Percentiles rank a stretch among this genome's conserved stretches.
phyloP scores from a whole-genome alignment of 805 yeast genomes.

The Deakozyma indianensis region DNA sequence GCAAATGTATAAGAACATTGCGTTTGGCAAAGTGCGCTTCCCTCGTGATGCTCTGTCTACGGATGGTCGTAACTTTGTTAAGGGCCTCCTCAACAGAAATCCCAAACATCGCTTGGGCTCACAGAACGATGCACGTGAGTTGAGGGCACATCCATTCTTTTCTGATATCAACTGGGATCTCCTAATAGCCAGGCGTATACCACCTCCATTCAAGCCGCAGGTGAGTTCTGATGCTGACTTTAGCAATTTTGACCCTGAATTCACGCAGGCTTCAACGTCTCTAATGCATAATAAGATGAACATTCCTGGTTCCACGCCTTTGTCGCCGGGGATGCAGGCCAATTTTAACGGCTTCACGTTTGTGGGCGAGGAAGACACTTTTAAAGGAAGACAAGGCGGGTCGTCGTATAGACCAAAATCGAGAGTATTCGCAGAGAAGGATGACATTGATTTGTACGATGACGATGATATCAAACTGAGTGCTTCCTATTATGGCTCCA shows the following conservation, averaged over 20 bases:
- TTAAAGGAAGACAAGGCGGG: slow-evolving; percentile 17
- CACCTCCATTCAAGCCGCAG: slow-evolving; percentile 96
- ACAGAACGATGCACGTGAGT: slow-evolving; percentile 78
- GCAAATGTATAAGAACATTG: slow-evolving; percentile 98
- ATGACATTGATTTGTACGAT: slow-evolving; percentile 22
- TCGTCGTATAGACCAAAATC: slow-evolving; percentile 2
- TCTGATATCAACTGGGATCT: slow-evolving; percentile 83
- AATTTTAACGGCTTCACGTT: slow-evolving; percentile 94
- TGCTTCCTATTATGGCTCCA: slow-evolving; percentile 18
- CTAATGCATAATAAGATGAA: slow-evolving; percentile 43
- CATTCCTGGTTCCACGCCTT: slow-evolving; percentile 41
- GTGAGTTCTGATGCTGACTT: slow-evolving; percentile 84
- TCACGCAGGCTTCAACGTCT: slow-evolving; percentile 82
- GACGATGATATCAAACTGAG: slow-evolving; percentile 22
- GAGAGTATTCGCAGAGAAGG: slow-evolving; percentile 9
- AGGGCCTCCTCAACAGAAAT: slow-evolving; percentile 86
- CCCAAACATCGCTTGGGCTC: slow-evolving; percentile 94
- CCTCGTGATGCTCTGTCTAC: slow-evolving; percentile 89
- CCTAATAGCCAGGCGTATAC: slow-evolving; percentile 62
- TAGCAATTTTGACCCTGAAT: slow-evolving; percentile 95
- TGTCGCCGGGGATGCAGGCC: slow-evolving; percentile 90
- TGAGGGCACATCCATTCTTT: slow-evolving; percentile 85
- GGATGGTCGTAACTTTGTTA: slow-evolving; percentile 91
- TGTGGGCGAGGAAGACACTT: slow-evolving; percentile 90
- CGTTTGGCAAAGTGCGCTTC: slow-evolving; percentile 93